Evolutionary conservation across 495 filamentous ascomycete species (phyloP).

Genomic region (Tuber magnatum): DNA sequence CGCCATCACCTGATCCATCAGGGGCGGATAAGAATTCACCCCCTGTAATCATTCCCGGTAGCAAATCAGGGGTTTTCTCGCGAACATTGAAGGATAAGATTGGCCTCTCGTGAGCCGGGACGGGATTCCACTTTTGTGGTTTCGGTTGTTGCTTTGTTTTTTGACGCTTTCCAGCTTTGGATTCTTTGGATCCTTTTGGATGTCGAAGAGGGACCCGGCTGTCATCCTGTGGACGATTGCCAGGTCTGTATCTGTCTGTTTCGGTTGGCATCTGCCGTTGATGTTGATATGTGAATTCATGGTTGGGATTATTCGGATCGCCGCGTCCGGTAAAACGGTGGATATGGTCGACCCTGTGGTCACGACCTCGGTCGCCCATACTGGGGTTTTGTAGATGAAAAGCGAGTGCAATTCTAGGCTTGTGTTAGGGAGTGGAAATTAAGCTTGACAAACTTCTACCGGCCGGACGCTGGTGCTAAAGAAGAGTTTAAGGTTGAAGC

Average conservation of each 20-base stretch:
- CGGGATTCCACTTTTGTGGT: conserved; percentile 13
- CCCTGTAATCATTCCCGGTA: conserved; percentile 33
- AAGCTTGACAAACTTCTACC: not conserved
- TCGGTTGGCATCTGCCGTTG: conserved; percentile 12
- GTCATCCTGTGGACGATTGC: conserved; percentile 9
- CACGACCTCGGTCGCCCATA: conserved; percentile 17
- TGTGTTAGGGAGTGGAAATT: not conserved
- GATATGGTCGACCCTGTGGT: conserved; percentile 22
- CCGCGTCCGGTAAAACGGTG: conserved; percentile 33
- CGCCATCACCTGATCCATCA: conserved; percentile 23
- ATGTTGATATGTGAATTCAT: conserved; percentile 33
- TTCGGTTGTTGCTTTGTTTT: conserved; percentile 10
- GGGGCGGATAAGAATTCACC: conserved; percentile 7
- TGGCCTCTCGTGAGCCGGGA: conserved; percentile 40
- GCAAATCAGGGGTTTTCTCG: conserved; percentile 39
- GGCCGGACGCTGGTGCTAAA: not conserved
- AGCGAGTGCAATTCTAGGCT: not conserved
- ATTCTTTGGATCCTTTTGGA: conserved; percentile 6
- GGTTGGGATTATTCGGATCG: conserved; percentile 27
- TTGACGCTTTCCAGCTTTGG: conserved; percentile 26
- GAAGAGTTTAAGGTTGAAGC: not conserved
- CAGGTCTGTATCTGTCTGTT: conserved; percentile 26
- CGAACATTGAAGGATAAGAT: conserved; percentile 37
- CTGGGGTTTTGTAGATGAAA: not conserved
- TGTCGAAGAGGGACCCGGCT: conserved; percentile 11